Base-by-base conservation (phyloP, 2,329 filamentous ascomycete genomes). In the Phialophora verrucosa region DNA sequence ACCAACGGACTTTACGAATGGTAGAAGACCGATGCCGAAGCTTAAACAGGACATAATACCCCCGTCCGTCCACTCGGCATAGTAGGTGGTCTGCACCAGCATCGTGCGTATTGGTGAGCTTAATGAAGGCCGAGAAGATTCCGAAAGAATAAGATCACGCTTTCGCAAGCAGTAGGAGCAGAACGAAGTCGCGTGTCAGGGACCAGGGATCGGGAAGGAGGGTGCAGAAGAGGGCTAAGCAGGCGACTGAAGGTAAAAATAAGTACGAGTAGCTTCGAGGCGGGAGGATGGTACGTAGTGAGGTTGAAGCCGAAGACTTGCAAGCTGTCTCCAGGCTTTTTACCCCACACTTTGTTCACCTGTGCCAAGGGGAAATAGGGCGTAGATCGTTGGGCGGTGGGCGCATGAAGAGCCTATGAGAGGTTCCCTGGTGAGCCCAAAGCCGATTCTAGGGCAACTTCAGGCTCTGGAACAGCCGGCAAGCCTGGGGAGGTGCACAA, bases 331-430 rank as follows among this genome's bases (percentile, higher is more conserved):
- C 20, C 49, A 27, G 27, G 25, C 25, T 58, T 62, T 62, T 32
- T 62, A 55, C 59, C 59, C 59, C 59, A 62, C 59, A 62, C 59
- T 62, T 62, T 56, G 59, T 55, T 23, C 31, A 31, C 35, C 32
- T 29, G 5, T 35, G 59, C 59, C 59, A 62, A 62, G 59, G 1
- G 10, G 20, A n/a, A 32, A 50, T 31, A 51, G 32, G 59, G 59
- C 50, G 59, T 35, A 42, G 59, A 62, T 62, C 51, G 35, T 55
- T 55, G 59, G 38, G 38, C 44, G 31, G 47, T 38, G 59, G 59
- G 59, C 31, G 14, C 29, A 12, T 5, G 59, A 44, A 23, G 47
- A 31, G 20, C 20, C 58, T 51, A 31, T 51, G 32, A 53, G 59
- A 51, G 55, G 5, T 29, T 23, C 11, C 35, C 53, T 55, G 29